Evolutionary conservation across 1,139 yeast species (phyloP), one percentile per base, ranked within the genome.

Genomic region (Wickerhamomyces sp.): DNA sequence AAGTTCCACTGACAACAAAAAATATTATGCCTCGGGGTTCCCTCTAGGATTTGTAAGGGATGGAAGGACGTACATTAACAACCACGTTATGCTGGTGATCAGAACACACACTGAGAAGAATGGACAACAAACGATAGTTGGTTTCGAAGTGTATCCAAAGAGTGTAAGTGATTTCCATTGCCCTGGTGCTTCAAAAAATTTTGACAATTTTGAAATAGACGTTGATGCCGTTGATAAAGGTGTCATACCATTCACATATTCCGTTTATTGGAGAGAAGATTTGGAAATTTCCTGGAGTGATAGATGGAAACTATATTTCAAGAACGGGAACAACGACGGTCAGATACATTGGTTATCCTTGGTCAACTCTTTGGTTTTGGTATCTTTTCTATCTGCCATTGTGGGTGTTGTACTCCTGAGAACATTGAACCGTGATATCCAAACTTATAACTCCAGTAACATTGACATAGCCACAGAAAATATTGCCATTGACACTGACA

Each of bases 261-360:
- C 95, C 0, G 89, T 88, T 4, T 83, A 83, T 55, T 88, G 95
- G 94, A 68, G 93, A 55, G 95, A 87, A 57, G 95, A 87, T 42
- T 63, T 65, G 32, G 68, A 77, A 4, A 66, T 84, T 21, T 73
- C 74, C 29, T 84, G 88, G 72, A 70, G 69, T 33, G 68, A 77
- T 42, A 66, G 96, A 47, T 86, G 95, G 94, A 78, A 77, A 35
- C 62, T 79, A 49, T 87, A 81, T 55, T 72, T 80, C 52, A 70
- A 74, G 36, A 69, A 74, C 45, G 84, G 75, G 32, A 72, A 70
- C 23, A 58, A 60, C 26, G 57, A 59, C 6, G 62, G 66, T 17
- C 70, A 69, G 21, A 73, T 81, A 33, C 93, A 82, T 51, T 82
- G 89, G 88, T 54, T 82, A 26, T 78, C 91, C 0, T 59, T 83